phyloP scores from a whole-genome alignment of 2,329 filamentous ascomycete genomes.

The Colletotrichum higginsianum region DNA sequence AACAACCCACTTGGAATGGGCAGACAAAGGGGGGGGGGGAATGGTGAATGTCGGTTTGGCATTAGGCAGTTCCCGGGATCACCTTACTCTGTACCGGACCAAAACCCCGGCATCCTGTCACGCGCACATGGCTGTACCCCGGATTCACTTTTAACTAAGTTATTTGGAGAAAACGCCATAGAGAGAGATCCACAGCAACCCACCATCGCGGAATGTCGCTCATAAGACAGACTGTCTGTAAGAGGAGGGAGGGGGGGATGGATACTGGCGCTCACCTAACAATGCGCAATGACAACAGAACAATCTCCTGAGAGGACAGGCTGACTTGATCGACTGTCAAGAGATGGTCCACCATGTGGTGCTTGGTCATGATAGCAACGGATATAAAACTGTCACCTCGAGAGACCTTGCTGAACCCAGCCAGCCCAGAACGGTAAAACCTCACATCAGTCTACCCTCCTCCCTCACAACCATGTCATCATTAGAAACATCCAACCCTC shows the following conservation, averaged over 20 bases:
- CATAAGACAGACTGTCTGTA: not conserved
- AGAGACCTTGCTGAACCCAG: not conserved
- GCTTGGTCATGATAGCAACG: not conserved
- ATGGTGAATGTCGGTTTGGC: not conserved
- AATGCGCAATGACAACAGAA: slow-evolving; percentile 11
- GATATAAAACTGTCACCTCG: slow-evolving; percentile 29
- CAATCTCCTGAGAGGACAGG: not conserved
- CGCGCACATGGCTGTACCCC: slow-evolving; percentile 24
- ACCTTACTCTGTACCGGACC: not conserved
- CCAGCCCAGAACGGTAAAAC: not conserved
- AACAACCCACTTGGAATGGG: not conserved
- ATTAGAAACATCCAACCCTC: slow-evolving; percentile 28
- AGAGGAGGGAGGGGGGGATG: not conserved
- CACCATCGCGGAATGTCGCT: slow-evolving; percentile 38
- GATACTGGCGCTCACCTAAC: not conserved
- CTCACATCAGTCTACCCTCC: not conserved
- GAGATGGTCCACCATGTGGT: not conserved
- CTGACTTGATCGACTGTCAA: not conserved
- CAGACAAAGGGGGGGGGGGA: not conserved
- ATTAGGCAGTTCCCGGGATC: not conserved
- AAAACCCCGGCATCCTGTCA: not conserved
- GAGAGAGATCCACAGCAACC: slow-evolving; percentile 2
- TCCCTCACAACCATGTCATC: slow-evolving; percentile 5
- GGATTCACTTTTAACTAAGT: not conserved
- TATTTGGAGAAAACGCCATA: not conserved